These are phyloP conservation scores for Xerocomellus dryophilus DNA, from an alignment of 768 basidiomycete genomes.

Conservation along the genomic window DNA sequence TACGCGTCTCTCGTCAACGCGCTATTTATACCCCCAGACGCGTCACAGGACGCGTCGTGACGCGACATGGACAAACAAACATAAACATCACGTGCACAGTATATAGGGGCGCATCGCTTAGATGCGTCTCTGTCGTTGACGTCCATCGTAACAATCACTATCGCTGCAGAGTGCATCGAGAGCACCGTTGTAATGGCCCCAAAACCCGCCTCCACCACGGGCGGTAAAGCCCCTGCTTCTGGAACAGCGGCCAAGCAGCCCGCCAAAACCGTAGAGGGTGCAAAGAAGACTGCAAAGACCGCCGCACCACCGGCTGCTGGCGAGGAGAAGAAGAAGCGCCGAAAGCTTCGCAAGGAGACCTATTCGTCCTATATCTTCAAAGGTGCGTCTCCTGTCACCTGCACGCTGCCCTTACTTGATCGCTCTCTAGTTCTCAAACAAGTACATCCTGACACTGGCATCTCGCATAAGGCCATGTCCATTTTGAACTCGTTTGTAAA, in stretches of 20 bases:
- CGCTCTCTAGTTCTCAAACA: constrained; percentile 77
- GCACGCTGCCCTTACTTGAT: background rate
- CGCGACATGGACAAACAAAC: constrained; percentile 29
- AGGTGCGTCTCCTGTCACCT: constrained; percentile 42
- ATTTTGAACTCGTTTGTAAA: constrained; percentile 96
- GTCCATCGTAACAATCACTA: constrained; percentile 14
- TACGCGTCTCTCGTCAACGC: background rate
- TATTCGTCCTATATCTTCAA: constrained; percentile 94
- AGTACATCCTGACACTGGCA: constrained; percentile 98
- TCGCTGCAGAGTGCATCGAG: background rate
- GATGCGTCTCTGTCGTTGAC: constrained; percentile 10
- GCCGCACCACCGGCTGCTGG: constrained; percentile 54
- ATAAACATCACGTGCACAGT: constrained; percentile 30
- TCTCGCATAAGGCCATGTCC: constrained; percentile 98
- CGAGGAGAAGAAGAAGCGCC: constrained; percentile 85
- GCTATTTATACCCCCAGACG: constrained; percentile 23
- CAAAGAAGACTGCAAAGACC: constrained; percentile 70
- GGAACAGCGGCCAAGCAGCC: constrained; percentile 60
- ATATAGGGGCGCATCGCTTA: constrained; percentile 34
- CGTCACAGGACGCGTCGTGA: constrained; percentile 42
- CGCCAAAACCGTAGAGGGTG: constrained; percentile 58
- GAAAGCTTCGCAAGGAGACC: constrained; percentile 85
- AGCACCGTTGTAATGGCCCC: constrained; percentile 40
- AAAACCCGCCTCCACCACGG: constrained; percentile 64
- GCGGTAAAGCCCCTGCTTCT: constrained; percentile 68